Evolutionary conservation across 129 eudicot species (phyloP).

Genomic region (Heracleum sosnowskyi): DNA sequence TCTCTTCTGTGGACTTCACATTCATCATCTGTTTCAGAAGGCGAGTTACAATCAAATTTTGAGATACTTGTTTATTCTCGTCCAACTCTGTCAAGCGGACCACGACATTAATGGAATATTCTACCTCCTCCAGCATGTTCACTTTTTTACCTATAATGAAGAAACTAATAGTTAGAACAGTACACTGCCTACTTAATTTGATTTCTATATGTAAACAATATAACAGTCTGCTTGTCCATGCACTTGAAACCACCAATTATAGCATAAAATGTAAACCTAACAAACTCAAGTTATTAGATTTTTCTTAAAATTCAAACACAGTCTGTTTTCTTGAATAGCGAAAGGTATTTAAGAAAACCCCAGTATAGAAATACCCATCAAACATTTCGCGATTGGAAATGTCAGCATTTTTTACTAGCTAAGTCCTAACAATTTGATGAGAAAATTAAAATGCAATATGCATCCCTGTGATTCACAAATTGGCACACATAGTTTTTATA

Average conservation of each 20-base stretch:
- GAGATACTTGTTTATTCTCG: conserved; percentile 23
- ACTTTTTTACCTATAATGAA: conserved; percentile 22
- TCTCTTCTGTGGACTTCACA: conserved; percentile 30
- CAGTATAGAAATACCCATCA: background rate
- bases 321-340: background rate
- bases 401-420: background rate
- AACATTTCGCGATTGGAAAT: background rate
- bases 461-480: background rate
- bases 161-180: background rate
- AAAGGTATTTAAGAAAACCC: background rate
- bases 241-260: conserved; percentile 1
- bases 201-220: background rate
- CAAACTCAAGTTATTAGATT: background rate
- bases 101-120: conserved; percentile 15
- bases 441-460: background rate
- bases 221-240: background rate
- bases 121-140: conserved; percentile 41
- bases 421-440: background rate
- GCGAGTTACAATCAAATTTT: conserved; percentile 25
- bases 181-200: background rate
- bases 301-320: background rate
- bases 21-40: conserved; percentile 33
- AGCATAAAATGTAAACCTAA: background rate
- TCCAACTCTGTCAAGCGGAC: conserved; percentile 26
- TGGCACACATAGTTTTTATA: no score